Conservation (phyloP, 2,329 filamentous ascomycete genomes). For the Phoma sp. region DNA sequence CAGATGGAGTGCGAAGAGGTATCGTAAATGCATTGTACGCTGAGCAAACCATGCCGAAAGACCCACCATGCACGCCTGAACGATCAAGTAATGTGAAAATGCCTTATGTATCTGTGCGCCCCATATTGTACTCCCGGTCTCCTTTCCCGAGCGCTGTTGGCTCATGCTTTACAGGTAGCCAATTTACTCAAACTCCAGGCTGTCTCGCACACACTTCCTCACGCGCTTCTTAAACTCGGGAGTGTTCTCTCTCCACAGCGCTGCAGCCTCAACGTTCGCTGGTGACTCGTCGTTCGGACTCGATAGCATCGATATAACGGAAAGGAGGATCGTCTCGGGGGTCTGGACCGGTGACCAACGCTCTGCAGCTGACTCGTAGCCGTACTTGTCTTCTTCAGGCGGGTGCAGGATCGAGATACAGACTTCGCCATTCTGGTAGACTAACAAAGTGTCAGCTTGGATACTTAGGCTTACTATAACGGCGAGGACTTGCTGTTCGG, state of each 20-base stretch:
- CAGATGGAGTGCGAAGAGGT: not conserved
- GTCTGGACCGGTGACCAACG: slow-evolving; percentile 97
- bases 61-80: slow-evolving; percentile 15
- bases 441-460: slow-evolving; percentile 55
- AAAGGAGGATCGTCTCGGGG: slow-evolving; percentile 96
- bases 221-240: slow-evolving; percentile 87
- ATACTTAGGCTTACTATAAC: too few species aligned
- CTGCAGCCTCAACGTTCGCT: slow-evolving; percentile 93
- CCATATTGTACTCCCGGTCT: not conserved
- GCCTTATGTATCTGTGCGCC: not conserved
- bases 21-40: slow-evolving; percentile 18
- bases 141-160: not conserved
- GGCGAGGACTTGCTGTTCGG: slow-evolving; percentile 76
- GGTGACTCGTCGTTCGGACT: slow-evolving; percentile 97
- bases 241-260: slow-evolving; percentile 91
- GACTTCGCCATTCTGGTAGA: slow-evolving; percentile 89
- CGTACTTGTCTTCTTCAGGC: slow-evolving; percentile 95
- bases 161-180: not conserved
- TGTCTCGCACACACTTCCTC: slow-evolving; percentile 75
- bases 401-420: slow-evolving; percentile 99
- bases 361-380: slow-evolving; percentile 96
- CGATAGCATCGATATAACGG: slow-evolving; percentile 97
- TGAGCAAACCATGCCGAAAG: slow-evolving; percentile 11
- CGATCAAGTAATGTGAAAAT: slow-evolving; percentile 6
- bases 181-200: slow-evolving; percentile 45